Evolutionary conservation across 148 eudicot genomes (phyloP).

Genomic region (Heliamphora exappendiculata): DNA sequence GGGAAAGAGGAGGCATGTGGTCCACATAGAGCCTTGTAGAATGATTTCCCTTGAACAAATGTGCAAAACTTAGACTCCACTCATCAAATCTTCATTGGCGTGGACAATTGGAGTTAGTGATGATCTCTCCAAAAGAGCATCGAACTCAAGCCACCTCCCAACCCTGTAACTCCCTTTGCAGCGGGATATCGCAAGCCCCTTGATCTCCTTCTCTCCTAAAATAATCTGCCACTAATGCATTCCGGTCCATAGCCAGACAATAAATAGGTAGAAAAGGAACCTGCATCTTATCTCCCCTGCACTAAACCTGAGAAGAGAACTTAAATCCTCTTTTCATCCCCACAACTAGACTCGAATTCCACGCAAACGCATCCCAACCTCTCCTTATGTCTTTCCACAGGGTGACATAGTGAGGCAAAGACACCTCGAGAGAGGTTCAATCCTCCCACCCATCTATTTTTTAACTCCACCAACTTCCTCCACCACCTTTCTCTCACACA

Average conservation of each 20-base stretch:
- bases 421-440: neutral
- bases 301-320: neutral
- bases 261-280: neutral
- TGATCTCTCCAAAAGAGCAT: too few relatives aligned
- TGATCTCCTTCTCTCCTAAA: neutral
- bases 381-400: neutral
- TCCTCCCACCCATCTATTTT: neutral
- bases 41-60: neutral
- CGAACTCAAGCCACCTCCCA: neutral
- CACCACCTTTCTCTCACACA: neutral
- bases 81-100: neutral
- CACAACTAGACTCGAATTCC: neutral
- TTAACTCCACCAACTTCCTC: neutral
- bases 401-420: neutral
- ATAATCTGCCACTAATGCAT: neutral
- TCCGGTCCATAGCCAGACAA: neutral
- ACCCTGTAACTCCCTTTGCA: neutral
- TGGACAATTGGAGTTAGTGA: neutral
- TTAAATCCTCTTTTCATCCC: too few relatives aligned
- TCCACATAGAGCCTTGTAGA: neutral
- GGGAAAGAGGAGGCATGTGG: neutral
- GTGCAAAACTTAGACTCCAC: neutral
- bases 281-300: neutral
- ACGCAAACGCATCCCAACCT: neutral
- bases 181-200: neutral